Base-by-base conservation (phyloP, 2,329 filamentous ascomycete genomes). In the Domatiomyces globalis region DNA sequence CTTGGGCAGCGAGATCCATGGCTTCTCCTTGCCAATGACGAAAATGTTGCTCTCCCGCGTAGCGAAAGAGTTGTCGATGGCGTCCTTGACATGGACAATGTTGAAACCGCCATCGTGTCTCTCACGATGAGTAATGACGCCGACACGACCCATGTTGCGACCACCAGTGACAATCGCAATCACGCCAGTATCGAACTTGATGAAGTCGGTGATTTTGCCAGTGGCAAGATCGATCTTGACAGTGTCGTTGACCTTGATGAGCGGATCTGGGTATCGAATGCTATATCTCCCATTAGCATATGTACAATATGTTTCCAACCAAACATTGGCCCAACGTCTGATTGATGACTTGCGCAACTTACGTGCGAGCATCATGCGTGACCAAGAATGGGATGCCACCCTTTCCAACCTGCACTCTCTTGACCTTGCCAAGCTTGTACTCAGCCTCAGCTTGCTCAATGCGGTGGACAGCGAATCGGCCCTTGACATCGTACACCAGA, bases 301-400 rank as follows among this genome's bases (percentile, higher is more conserved):
- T 61, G 55, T 53, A 49, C 49, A 45, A 52, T 65, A 66, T 62
- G 65, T 60, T 63, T 63, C 62, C 62, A 74, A 76, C 88, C 88
- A 94, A 92, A 95, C 80, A 86, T 92, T 94, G 87, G 87, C 90
- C 87, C 90, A 95, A 95, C 90, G 90, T 84, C 90, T 95, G 90
- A 95, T 89, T 92, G 89, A 95, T 87, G 85, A 85, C 77, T 81
- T 77, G 81, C 66, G 63, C 64, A 66, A 96, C 90, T 95, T 80
- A 98, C 90, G 92, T 98, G 88, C 92, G 85, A 78, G 92, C 92
- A 92, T 98, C 92, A 87, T 98, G 92, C 89, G 92, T 98, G 87
- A 98, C 92, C 88, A 96, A 95, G 89, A 95, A 98, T 94, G 92
- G 92, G 84, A 98, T 94, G 80, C 89, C 92, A 77, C 92, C 94